These are phyloP conservation scores for Bathelium albidoporum DNA, from an alignment of 495 filamentous ascomycete species.

Conservation along the genomic window DNA sequence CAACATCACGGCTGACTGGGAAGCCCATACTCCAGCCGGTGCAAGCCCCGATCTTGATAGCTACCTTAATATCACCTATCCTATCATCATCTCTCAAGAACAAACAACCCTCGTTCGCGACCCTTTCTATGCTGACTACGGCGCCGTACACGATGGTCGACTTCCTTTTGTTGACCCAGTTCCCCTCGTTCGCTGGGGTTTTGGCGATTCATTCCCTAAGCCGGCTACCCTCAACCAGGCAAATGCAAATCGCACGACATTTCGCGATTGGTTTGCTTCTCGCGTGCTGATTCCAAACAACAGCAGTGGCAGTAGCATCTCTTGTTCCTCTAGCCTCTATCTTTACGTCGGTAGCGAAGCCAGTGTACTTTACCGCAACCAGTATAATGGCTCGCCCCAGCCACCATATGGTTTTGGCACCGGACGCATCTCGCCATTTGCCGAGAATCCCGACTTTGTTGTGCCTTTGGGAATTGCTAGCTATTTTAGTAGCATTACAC, in stretches of 20 bases:
- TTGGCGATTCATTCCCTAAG: conserved; percentile 36
- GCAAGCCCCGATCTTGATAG: conserved; percentile 7
- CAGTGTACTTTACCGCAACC: conserved; percentile 24
- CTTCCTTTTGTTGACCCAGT: conserved; percentile 31
- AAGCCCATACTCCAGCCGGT: conserved; percentile 13
- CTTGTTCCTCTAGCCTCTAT: conserved; percentile 35
- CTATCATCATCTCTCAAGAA: conserved; percentile 25
- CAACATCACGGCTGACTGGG: conserved; percentile 22
- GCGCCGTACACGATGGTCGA: conserved; percentile 27
- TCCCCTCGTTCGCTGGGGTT: conserved; percentile 47
- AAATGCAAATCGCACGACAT: conserved; percentile 38
- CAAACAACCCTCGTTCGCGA: conserved; percentile 25
- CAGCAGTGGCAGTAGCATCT: conserved; percentile 8
- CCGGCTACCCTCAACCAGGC: conserved; percentile 30
- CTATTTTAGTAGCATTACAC: conserved; percentile 43
- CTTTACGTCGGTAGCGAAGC: conserved; percentile 27
- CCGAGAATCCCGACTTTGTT: conserved; percentile 46
- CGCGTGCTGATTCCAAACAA: conserved; percentile 35
- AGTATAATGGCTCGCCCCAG: conserved; percentile 25
- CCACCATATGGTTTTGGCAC: conserved; percentile 38
- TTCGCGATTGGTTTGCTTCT: conserved; percentile 44
- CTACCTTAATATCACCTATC: conserved; percentile 19
- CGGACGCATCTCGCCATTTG: conserved; percentile 36
- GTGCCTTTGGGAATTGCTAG: conserved; percentile 47
- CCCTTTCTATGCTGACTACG: conserved; percentile 34